Evolutionary conservation across 345 rosid genomes (phyloP).

Genomic region (Murraya paniculata): DNA sequence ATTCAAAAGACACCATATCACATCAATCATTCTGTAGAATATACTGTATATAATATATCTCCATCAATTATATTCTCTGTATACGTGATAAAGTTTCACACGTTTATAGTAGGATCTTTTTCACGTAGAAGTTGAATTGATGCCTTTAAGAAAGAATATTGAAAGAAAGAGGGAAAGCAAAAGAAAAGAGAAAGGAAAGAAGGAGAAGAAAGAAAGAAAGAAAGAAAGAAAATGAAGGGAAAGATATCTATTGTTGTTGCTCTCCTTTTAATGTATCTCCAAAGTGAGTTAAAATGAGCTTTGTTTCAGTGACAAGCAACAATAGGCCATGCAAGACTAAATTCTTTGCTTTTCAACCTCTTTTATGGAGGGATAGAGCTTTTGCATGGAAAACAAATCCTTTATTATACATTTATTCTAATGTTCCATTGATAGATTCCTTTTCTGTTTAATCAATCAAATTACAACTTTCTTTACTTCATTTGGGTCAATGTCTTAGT

Average conservation of each 20-base stretch:
- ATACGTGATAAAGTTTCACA: slow-evolving; percentile 26
- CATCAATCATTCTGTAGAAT: slow-evolving; percentile 16
- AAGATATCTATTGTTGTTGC: slow-evolving; percentile 45
- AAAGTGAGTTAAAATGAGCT: slow-evolving; percentile 48
- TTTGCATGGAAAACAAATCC: slow-evolving; percentile 49
- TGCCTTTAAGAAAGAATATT: slow-evolving; percentile 24
- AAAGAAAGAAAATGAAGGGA: slow-evolving; percentile 24
- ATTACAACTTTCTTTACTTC: slow-evolving; percentile 18
- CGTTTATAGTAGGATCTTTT: slow-evolving; percentile 22
- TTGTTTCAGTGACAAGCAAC: slow-evolving; percentile 30
- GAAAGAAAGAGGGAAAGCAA: background rate
- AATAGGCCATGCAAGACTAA: slow-evolving; percentile 29
- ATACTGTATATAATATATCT: background rate
- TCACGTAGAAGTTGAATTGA: slow-evolving; percentile 34
- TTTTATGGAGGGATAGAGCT: slow-evolving; percentile 25
- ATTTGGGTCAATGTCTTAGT: slow-evolving; percentile 25
- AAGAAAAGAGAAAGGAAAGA: background rate
- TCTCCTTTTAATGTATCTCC: slow-evolving; percentile 54
- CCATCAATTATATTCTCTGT: background rate
- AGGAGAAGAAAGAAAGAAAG: background rate
- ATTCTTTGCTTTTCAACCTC: slow-evolving; percentile 33
- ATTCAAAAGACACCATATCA: slow-evolving; percentile 23
- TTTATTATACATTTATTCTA: slow-evolving; percentile 9
- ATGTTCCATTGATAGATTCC: slow-evolving; percentile 19
- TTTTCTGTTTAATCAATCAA: slow-evolving; percentile 21